Base-by-base conservation (phyloP, 768 basidiomycete species). In the Pleurotus tuber-regium region DNA sequence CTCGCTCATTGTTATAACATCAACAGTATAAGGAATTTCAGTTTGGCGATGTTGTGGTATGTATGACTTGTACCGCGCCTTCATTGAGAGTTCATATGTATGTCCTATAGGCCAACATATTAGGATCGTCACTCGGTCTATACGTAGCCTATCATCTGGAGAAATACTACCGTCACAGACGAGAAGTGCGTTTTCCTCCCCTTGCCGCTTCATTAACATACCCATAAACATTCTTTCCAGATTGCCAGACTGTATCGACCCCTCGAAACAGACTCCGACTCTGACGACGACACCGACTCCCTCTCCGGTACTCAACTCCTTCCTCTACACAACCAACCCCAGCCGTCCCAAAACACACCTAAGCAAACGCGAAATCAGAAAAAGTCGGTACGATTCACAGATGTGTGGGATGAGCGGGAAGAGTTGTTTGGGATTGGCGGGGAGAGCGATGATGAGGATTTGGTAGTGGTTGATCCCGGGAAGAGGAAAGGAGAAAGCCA, bases 401-500 rank as follows among this genome's bases (percentile, higher is more conserved):
- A 87, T 63, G 82, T 86, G 38, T 91, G 88, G 88, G 85, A 90
- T 55, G 86, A 87, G 57, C 77, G 82, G 23, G 89, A 92, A 66
- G 87, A 89, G 50, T 55, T 87, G 28, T 89, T 91, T 63, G 82
- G 74, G 36, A 72, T 88, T 46, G 87, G 83, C 3, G 79, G 76
- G 8, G 80, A 82, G 53, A 82, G 81, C 58, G 83, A 84, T 43
- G 72, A 77, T 16, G 84, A 87, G 52, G 70, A 71, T 40, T 54
- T 63, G 28, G 52, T 48, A 25, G 48, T 61, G 48, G 55, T 61
- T 40, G 55, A 33, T 9, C 10, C 10, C 31, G n/a, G 31, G 31
- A 33, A n/a, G 31, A n/a, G 31, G 2, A 33, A 33, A n/a, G 31
- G 31, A 33, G 9, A n/a, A 33, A n/a, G n/a, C n/a, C n/a, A n/a